Conservation (phyloP, 192 early-diverging fungal species). For the Chytriomyces sp. region DNA sequence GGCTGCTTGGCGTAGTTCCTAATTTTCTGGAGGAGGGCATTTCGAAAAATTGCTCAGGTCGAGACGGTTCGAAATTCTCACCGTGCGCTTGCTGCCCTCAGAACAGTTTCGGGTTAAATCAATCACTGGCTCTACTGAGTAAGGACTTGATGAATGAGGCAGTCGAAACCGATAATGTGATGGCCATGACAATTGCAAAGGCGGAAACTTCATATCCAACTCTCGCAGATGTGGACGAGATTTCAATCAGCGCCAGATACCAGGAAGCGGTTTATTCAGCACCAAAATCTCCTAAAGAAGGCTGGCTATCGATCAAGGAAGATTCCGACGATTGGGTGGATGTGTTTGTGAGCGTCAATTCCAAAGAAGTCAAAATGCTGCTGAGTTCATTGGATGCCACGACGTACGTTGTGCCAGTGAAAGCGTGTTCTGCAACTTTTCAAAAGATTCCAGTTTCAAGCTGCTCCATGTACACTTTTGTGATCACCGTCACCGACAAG, state of each 20-base stretch:
- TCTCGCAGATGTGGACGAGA: background rate
- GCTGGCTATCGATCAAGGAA: conserved; percentile 21
- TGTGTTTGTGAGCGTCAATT: conserved; percentile 17
- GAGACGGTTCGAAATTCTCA: background rate
- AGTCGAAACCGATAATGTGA: conserved; percentile 7
- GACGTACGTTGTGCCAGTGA: conserved; percentile 16
- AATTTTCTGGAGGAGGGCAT: background rate
- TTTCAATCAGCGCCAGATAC: background rate
- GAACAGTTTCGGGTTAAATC: background rate
- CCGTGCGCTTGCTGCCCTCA: background rate
- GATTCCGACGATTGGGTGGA: conserved; percentile 29
- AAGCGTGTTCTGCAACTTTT: background rate
- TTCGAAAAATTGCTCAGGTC: background rate
- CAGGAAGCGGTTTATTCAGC: background rate
- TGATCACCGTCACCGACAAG: background rate
- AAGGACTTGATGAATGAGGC: background rate
- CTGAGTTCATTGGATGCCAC: conserved; percentile 30
- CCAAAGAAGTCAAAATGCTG: conserved; percentile 14
- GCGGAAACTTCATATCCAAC: background rate
- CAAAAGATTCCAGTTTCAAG: background rate
- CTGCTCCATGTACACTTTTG: background rate
- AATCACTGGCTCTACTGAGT: background rate
- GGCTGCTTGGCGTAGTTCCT: background rate
- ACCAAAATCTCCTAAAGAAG: conserved; percentile 19
- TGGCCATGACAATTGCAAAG: conserved; percentile 11